These are phyloP conservation scores for Pichia norvegensis DNA, from an alignment of 1,139 yeast species.

Conservation along the genomic window DNA sequence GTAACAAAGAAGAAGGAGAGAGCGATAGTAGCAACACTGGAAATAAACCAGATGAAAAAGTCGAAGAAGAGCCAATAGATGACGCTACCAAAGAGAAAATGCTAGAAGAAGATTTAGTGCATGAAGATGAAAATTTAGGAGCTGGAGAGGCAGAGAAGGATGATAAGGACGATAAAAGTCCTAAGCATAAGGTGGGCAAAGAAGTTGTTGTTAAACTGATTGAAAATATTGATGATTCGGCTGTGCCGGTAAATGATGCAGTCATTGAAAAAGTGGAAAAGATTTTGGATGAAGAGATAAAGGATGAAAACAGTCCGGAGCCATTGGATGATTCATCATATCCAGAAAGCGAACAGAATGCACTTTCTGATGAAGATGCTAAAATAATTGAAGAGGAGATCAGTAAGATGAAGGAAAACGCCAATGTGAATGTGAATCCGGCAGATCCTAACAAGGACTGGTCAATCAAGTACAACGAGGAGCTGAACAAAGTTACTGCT, in stretches of 20 bases:
- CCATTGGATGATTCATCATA: background rate
- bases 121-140: background rate
- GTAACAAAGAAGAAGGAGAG: background rate
- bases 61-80: background rate
- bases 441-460: conserved; percentile 5
- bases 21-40: background rate
- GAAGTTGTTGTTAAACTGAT: background rate
- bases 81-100: background rate
- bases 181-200: background rate
- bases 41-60: background rate
- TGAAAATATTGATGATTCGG: background rate
- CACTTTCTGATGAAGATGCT: conserved; percentile 1
- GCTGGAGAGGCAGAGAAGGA: background rate
- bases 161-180: background rate
- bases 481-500: conserved; percentile 18
- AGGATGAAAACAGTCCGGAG: background rate
- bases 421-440: background rate
- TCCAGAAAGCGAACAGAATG: background rate
- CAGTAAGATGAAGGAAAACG: background rate
- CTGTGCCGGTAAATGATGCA: background rate
- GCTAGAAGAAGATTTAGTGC: background rate
- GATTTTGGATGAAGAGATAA: background rate
- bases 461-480: conserved; percentile 12
- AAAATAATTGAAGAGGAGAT: background rate
- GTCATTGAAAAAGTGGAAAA: background rate